Base-by-base conservation (phyloP, 768 basidiomycete species). In the Agaricus bisporus region DNA sequence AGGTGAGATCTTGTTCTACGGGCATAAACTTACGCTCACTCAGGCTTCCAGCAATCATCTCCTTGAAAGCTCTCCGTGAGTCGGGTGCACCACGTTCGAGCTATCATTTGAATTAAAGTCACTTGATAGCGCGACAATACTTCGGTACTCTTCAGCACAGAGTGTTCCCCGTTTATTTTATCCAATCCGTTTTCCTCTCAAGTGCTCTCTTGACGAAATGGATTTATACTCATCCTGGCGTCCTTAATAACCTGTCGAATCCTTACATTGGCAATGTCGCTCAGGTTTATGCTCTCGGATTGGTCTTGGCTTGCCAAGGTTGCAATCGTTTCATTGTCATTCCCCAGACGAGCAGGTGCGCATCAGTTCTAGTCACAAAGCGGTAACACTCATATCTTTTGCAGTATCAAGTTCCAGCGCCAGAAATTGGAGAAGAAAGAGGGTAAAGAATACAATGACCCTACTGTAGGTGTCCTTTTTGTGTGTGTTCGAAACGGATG, bases 121-220 rank as follows among this genome's bases (percentile, higher is more conserved):
- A 36, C 28, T 35, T 41, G 44, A n/a, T 53, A 86, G 83, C 88
- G 15, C 80, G 87, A 44, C 78, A 83, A 46, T 82, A 86, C 55
- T 92, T 92, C 56, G 79, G 83, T 9, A 71, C 76, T 39, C 76
- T 93, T 32, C 90, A 92, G 62, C 82, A 88, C 62, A 80, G 77
- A 60, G 80, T 77, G 0, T 88, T 88, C 68, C 87, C 90, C 1
- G 66, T 86, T 57, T 91, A 88, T 68, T 92, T 92, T 61, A 64
- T 75, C 15, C 64, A 80, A 39, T 84, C 82, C 11, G 77, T 86
- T 36, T 59, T 66, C 20, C 66, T 86, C 32, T 77, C 83, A 25
- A 70, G 78, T 0, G 67, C 69, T 18, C 73, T 92, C 37, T 65
- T 88, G 43, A 73, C 71, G 2, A 68, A 76, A 49, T 88, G 82